phyloP scores from a whole-genome alignment of 331 rosid genomes.

The Rosa hybrid region DNA sequence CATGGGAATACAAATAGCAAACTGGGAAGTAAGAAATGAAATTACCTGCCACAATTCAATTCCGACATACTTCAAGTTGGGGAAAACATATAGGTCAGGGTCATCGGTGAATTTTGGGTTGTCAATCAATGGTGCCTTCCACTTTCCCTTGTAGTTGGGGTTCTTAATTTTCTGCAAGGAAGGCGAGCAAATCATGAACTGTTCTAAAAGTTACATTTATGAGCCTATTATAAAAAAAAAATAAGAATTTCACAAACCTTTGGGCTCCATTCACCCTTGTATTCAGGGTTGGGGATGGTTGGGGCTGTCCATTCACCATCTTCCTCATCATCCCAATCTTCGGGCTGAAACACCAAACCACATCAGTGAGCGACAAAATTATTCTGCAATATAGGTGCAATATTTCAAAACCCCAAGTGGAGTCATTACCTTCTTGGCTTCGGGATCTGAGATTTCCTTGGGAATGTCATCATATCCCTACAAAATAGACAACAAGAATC shows the following conservation, averaged over 20 bases:
- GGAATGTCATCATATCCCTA: slow-evolving; percentile 96
- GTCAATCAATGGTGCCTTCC: slow-evolving; percentile 97
- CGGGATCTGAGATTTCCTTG: slow-evolving; percentile 77
- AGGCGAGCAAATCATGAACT: slow-evolving; percentile 17
- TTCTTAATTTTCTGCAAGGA: slow-evolving; percentile 85
- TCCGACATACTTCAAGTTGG: slow-evolving; percentile 88
- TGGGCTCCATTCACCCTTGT: slow-evolving; percentile 96
- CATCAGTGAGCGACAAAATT: slow-evolving; percentile 23
- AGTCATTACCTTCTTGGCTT: slow-evolving; percentile 81
- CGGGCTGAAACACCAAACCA: slow-evolving; percentile 65
- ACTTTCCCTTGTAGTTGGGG: slow-evolving; percentile 89
- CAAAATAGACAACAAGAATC: slow-evolving; percentile 27
- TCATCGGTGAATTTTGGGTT: slow-evolving; percentile 99
- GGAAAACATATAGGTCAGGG: slow-evolving; percentile 91
- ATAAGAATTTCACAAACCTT: slow-evolving; percentile 61
- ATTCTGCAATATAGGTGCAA: background rate
- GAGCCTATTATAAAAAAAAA: background rate
- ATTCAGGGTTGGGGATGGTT: slow-evolving; percentile 93
- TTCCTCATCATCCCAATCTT: slow-evolving; percentile 99
- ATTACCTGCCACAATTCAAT: slow-evolving; percentile 99
- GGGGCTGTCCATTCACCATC: slow-evolving; percentile 99
- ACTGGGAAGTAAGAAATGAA: background rate
- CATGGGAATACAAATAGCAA: slow-evolving; percentile 1
- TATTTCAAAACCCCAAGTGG: slow-evolving; percentile 2
- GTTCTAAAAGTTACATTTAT: background rate